Conservation (phyloP, 768 basidiomycete species). For the Sporobolomyces phaffii region DNA sequence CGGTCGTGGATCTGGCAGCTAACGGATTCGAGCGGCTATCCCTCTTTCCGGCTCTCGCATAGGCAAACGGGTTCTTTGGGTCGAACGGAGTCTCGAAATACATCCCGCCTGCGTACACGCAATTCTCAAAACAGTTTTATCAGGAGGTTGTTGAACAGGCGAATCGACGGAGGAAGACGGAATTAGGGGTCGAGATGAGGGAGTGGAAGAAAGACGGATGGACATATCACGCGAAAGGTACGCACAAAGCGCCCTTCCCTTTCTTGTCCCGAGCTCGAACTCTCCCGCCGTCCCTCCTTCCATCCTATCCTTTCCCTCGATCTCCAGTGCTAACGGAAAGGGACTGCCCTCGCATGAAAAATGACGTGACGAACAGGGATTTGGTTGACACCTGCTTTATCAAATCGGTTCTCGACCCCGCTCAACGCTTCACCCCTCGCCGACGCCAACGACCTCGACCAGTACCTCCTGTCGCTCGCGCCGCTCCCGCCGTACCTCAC, state of each 20-base stretch:
- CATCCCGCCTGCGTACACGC: slow-evolving; percentile 91
- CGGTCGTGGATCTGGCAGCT: too few relatives aligned
- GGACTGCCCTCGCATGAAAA: too few relatives aligned
- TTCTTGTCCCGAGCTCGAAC: too few relatives aligned
- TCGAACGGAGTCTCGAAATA: slow-evolving; percentile 83
- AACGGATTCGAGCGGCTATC: too few relatives aligned
- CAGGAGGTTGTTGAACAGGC: slow-evolving; percentile 38
- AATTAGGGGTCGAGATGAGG: slow-evolving; percentile 56
- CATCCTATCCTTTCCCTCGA: background rate
- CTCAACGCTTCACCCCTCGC: background rate
- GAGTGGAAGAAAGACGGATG: slow-evolving; percentile 87
- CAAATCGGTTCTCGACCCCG: slow-evolving; percentile 19
- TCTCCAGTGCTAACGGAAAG: background rate
- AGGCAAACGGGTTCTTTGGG: slow-evolving; percentile 95
- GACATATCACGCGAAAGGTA: slow-evolving; percentile 99
- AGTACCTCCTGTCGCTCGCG: slow-evolving; percentile 8
- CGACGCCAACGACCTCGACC: slow-evolving; percentile 28
- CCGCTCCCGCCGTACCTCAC: slow-evolving; percentile 37
- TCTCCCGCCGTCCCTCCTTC: too few relatives aligned
- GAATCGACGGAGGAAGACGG: slow-evolving; percentile 11
- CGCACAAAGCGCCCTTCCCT: slow-evolving; percentile 1
- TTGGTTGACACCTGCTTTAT: slow-evolving; percentile 39
- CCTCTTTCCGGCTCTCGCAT: too few relatives aligned
- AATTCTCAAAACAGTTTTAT: slow-evolving; percentile 75
- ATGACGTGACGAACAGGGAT: slow-evolving; percentile 26